phyloP scores from a whole-genome alignment of 371 early-diverging fungal species.

The Nematocida homosporus region DNA sequence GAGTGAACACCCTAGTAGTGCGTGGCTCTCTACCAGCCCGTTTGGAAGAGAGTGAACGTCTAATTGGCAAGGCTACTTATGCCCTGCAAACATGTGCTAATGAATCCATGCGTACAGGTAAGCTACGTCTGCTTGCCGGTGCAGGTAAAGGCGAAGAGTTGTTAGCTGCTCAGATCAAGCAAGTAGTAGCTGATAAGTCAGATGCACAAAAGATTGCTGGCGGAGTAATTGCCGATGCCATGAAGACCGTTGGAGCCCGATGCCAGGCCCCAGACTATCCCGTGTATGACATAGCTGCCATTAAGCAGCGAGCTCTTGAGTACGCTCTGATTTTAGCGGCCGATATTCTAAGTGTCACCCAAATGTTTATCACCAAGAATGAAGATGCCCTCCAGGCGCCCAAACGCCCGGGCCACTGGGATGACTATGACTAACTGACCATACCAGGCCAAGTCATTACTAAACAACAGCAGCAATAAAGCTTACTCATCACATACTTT shows the following conservation, averaged over 20 bases:
- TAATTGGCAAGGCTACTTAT: conserved; percentile 47
- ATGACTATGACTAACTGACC: conserved; percentile 45
- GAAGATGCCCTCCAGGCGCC: conserved; percentile 54
- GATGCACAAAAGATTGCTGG: conserved; percentile 33
- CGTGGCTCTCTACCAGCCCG: conserved; percentile 57
- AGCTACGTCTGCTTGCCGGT: conserved; percentile 22
- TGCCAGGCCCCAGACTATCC: conserved; percentile 28
- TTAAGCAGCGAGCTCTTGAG: conserved; percentile 57
- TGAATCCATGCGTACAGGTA: conserved; percentile 49
- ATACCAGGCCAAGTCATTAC: too few relatives aligned
- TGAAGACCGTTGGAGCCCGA: conserved; percentile 28
- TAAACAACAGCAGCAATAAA: too few relatives aligned
- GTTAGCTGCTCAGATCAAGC: conserved; percentile 1
- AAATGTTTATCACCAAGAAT: conserved; percentile 66
- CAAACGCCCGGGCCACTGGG: conserved; percentile 52
- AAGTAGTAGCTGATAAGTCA: conserved; percentile 22
- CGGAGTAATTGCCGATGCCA: conserved; percentile 19
- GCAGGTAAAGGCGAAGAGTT: conserved; percentile 47
- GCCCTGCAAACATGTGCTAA: conserved; percentile 44
- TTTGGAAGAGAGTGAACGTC: conserved; percentile 61
- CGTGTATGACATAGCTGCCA: conserved; percentile 58
- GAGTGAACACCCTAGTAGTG: conserved; percentile 62
- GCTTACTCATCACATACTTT: too few relatives aligned
- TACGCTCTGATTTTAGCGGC: conserved; percentile 64
- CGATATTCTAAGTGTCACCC: conserved; percentile 62